phyloP scores from a whole-genome alignment of 2,329 filamentous ascomycete genomes.

The Neofusicoccum sp. region DNA sequence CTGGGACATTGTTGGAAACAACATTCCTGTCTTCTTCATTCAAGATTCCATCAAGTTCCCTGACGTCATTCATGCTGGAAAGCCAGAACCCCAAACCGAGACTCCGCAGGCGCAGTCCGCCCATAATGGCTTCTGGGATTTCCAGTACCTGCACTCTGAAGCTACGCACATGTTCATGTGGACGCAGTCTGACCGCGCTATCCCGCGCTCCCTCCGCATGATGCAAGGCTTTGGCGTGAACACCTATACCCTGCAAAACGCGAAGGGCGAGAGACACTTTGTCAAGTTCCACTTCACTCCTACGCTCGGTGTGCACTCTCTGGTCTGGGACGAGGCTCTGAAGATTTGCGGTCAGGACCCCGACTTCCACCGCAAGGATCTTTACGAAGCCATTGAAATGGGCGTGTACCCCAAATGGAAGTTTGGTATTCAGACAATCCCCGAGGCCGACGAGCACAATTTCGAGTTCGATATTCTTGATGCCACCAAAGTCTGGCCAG shows the following conservation, averaged over 20 bases:
- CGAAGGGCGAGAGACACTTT: conserved; percentile 68
- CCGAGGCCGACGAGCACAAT: conserved; percentile 70
- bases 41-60: conserved; percentile 76
- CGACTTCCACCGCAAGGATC: conserved; percentile 79
- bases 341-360: conserved; percentile 68
- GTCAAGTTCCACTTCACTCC: conserved; percentile 80
- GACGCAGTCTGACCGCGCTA: conserved; percentile 74
- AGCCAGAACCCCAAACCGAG: conserved; percentile 72
- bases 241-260: conserved; percentile 71
- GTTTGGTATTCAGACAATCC: conserved; percentile 78
- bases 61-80: conserved; percentile 64
- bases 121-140: conserved; percentile 80
- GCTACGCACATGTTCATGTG: conserved; percentile 80
- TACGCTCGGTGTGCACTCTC: conserved; percentile 72
- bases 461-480: conserved; percentile 88
- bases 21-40: conserved; percentile 76
- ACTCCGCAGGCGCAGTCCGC: conserved; percentile 71
- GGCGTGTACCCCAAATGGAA: conserved; percentile 76
- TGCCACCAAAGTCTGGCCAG: conserved; percentile 84
- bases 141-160: conserved; percentile 67
- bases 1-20: conserved; percentile 74
- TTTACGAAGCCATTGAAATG: conserved; percentile 72
- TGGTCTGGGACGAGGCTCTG: conserved; percentile 79
- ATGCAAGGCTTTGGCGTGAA: conserved; percentile 88
- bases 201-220: conserved; percentile 77